Percentiles rank a stretch among this genome's conserved stretches.
Evolutionary conservation across 2,329 filamentous ascomycete genomes (phyloP).

Genomic region (Tolypocladium paradoxum): DNA sequence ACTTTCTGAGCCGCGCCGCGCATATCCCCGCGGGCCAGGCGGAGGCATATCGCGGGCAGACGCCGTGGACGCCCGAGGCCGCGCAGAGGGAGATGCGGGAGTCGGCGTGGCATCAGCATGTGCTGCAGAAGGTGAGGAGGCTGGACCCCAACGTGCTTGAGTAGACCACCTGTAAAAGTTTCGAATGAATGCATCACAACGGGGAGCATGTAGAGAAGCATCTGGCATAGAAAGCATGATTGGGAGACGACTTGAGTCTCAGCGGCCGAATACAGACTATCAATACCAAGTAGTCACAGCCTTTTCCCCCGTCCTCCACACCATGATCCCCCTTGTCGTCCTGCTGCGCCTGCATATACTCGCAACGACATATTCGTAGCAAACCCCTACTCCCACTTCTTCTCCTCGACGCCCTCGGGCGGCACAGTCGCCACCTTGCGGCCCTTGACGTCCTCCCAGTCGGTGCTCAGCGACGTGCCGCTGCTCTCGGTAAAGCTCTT

Average conservation of each 20-base stretch:
- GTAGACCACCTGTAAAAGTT: not conserved
- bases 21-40: constrained; percentile 18
- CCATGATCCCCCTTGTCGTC: not conserved
- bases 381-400: constrained; percentile 46
- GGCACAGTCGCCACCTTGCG: constrained; percentile 62
- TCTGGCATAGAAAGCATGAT: not conserved
- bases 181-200: not conserved
- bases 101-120: constrained; percentile 16
- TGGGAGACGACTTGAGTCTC: not conserved
- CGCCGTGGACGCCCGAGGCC: constrained; percentile 12
- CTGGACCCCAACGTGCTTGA: constrained; percentile 7
- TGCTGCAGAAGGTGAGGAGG: constrained; percentile 11
- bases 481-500: constrained; percentile 95
- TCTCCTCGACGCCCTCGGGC: constrained; percentile 68
- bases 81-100: constrained; percentile 15
- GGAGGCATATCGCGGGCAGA: constrained; percentile 11
- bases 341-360: not conserved
- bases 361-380: not conserved
- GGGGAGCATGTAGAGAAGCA: not conserved
- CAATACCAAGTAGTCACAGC: not conserved
- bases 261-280: not conserved
- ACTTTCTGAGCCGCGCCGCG: constrained; percentile 26
- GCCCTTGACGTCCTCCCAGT: constrained; percentile 73
- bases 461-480: constrained; percentile 83
- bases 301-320: not conserved